phyloP scores from a whole-genome alignment of 176 grass and related monocot species.

The Avena atlantica region DNA sequence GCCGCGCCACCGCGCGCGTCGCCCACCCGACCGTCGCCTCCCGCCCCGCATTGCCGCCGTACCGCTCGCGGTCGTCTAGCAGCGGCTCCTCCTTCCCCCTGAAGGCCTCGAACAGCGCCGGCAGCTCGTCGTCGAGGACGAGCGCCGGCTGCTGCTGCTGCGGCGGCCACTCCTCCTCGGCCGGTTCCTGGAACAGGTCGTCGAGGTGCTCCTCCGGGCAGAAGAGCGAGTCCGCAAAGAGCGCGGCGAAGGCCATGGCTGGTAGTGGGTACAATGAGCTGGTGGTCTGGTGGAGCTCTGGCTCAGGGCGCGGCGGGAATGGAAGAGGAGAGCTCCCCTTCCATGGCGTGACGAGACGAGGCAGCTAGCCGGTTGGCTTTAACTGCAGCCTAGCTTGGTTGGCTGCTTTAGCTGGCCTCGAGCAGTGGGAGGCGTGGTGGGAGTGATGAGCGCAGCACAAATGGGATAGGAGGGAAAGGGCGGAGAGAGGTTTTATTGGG shows the following conservation, averaged over 20 bases:
- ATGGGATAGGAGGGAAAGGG: slow-evolving; percentile 21
- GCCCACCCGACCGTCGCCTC: slow-evolving; percentile 64
- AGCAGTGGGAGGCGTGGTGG: slow-evolving; percentile 19
- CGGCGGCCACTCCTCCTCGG: not conserved
- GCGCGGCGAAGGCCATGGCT: slow-evolving; percentile 53
- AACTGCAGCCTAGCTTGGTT: not conserved
- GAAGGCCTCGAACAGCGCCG: slow-evolving; percentile 43
- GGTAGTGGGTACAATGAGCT: not conserved
- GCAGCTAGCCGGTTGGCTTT: not conserved
- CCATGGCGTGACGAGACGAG: slow-evolving; percentile 34
- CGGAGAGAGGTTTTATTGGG: slow-evolving; percentile 46
- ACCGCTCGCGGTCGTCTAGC: not conserved
- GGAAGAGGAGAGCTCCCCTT: slow-evolving; percentile 54
- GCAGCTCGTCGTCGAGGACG: slow-evolving; percentile 48
- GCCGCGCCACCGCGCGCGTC: slow-evolving; percentile 38
- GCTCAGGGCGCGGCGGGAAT: slow-evolving; percentile 22
- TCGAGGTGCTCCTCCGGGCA: slow-evolving; percentile 71
- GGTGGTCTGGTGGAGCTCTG: not conserved
- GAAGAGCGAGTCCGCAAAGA: slow-evolving; percentile 65
- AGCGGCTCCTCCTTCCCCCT: slow-evolving; percentile 48
- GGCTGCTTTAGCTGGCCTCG: slow-evolving; percentile 30
- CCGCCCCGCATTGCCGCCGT: slow-evolving; percentile 48
- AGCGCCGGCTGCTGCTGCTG: not conserved
- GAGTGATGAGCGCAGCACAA: slow-evolving; percentile 24
- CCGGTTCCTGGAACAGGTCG: slow-evolving; percentile 55